Evolutionary conservation across 2,329 filamentous ascomycete genomes (phyloP), one percentile per base, ranked within the genome.

Genomic region (Thermothelomyces thermophilus): DNA sequence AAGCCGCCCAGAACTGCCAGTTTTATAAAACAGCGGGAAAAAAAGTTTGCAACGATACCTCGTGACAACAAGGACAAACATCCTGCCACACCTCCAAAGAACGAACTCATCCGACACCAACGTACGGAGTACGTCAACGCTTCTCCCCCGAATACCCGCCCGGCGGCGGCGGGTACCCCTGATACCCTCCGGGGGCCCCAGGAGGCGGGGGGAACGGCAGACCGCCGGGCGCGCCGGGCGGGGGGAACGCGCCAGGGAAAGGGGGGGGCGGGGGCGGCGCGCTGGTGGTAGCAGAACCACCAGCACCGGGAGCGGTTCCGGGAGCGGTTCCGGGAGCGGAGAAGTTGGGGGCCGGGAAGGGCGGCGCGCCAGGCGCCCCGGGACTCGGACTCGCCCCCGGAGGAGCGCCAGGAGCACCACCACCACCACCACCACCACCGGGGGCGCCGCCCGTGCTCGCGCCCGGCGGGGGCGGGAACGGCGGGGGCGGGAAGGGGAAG

Each of bases 151-250:
- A 31, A 42, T 50, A 52, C 39, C 54, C 52, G 10, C 50, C 51
- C n/a, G 49, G 65, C 47, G 50, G 72, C 7, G 75, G 75, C 4
- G 76, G 76, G 54, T 80, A 76, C 14, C 48, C 54, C n/a, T 35
- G 56, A 53, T 62, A 66, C 22, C 55, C 50, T 9, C 56, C 55
- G 19, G 48, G 53, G 11, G 56, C 54, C 20, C 51, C 56, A 3
- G 53, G 53, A 36, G 48, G 56, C 10, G 53, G 52, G 2, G 58
- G 59, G 19, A 61, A 58, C 5, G 60, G 59, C 61, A 63, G 46
- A 58, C 58, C 43, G 7, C 51, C 55, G n/a, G 48, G 41, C 30
- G 42, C 50, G 7, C 55, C 52, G 7, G 57, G 54, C 30, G 50
- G 50, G 37, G 49, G 49, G 31, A 51, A 51, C 51, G 50, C 51